phyloP scores from a whole-genome alignment of 177 flowering plant genomes.

The Vitis hybrid region DNA sequence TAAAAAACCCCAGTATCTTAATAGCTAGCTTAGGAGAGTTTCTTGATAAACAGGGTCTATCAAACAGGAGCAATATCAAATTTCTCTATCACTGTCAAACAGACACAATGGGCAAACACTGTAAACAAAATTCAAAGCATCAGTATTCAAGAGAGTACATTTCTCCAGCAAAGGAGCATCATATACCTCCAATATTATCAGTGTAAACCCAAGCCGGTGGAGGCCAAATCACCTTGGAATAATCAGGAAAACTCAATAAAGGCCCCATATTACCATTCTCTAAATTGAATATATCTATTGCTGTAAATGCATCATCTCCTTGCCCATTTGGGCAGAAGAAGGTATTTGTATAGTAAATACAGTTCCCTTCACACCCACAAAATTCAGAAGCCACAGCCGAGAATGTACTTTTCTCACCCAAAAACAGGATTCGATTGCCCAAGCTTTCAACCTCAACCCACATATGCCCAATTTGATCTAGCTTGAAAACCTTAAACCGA shows the following conservation, averaged over 20 bases:
- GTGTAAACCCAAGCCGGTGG: constrained; percentile 53
- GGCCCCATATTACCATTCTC: constrained; percentile 45
- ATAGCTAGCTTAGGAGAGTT: too few species aligned
- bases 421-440: constrained; percentile 59
- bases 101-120: too few species aligned
- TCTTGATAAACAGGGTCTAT: too few species aligned
- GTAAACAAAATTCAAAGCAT: too few species aligned
- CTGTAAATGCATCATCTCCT: constrained; percentile 30
- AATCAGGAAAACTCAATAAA: constrained; percentile 24
- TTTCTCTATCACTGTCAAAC: too few species aligned
- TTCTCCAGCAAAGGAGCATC: too few species aligned
- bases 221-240: constrained; percentile 58
- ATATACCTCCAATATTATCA: constrained; percentile 25
- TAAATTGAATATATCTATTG: constrained; percentile 49
- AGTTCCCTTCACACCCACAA: constrained; percentile 42
- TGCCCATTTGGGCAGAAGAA: constrained; percentile 18
- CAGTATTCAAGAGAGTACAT: too few species aligned
- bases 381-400: constrained; percentile 45
- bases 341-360: constrained; percentile 45
- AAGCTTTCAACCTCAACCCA: constrained; percentile 56
- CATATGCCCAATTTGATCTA: constrained; percentile 20
- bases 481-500: constrained; percentile 48
- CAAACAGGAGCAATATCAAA: too few species aligned
- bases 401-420: constrained; percentile 63
- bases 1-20: too few species aligned